Evolutionary conservation across 2,329 filamentous ascomycete genomes (phyloP).

Genomic region (Sphaerulina vaccinii): DNA sequence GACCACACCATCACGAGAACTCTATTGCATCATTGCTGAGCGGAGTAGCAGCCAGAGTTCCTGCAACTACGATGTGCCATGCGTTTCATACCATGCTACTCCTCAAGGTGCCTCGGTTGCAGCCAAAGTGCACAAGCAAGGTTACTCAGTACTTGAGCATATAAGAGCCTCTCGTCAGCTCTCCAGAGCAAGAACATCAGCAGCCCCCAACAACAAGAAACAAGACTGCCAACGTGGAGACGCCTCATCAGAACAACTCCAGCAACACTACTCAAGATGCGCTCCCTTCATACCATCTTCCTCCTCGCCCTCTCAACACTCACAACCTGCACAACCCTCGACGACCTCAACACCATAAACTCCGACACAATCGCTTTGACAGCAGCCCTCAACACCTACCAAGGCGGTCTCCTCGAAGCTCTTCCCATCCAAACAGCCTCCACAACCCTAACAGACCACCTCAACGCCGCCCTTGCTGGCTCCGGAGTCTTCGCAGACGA

Average conservation of each 20-base stretch:
- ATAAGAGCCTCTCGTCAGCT: too few species aligned
- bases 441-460: neutral
- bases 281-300: neutral
- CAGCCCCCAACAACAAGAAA: neutral
- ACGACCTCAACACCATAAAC: constrained; percentile 10
- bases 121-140: too few species aligned
- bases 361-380: neutral
- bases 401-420: constrained; percentile 4
- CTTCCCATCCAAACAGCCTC: constrained; percentile 3
- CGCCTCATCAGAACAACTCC: neutral
- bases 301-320: neutral
- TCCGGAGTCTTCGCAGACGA: neutral
- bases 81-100: too few species aligned
- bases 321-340: neutral
- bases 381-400: constrained; percentile 1
- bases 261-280: neutral
- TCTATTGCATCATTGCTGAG: neutral
- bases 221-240: neutral
- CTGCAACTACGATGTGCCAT: too few species aligned
- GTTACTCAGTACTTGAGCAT: too few species aligned
- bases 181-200: neutral
- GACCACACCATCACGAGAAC: neutral
- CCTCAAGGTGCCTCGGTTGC: too few species aligned
- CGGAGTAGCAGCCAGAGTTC: too few species aligned
- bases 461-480: neutral